These are phyloP conservation scores for Myxozyma lipomycoides DNA, from an alignment of 805 yeast genomes.

Conservation along the genomic window DNA sequence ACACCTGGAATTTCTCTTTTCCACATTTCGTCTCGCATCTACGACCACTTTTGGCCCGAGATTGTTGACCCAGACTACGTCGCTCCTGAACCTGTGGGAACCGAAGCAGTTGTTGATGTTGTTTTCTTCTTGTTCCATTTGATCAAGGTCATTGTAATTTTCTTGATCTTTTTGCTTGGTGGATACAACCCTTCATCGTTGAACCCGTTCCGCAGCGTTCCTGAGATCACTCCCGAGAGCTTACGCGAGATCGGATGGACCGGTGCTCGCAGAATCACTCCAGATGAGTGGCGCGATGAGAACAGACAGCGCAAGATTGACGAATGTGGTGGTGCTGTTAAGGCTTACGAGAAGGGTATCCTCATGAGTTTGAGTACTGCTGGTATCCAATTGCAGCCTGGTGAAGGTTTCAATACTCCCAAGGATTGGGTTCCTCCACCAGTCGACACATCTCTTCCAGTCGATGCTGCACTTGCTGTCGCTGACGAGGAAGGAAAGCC, in stretches of 20 bases:
- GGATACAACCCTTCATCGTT: constrained; percentile 69
- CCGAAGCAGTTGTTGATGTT: constrained; percentile 18
- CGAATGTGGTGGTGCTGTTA: constrained; percentile 66
- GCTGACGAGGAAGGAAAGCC: constrained; percentile 46
- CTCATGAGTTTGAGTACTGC: constrained; percentile 53
- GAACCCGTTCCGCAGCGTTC: constrained; percentile 28
- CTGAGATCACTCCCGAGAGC: constrained; percentile 47
- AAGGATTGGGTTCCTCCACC: constrained; percentile 19
- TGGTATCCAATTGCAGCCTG: constrained; percentile 61
- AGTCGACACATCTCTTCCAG: constrained; percentile 81
- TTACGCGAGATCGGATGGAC: constrained; percentile 84
- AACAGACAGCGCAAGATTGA: constrained; percentile 63
- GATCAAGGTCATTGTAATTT: constrained; percentile 55
- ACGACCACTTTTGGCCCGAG: constrained; percentile 40
- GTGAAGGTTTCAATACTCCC: constrained; percentile 66
- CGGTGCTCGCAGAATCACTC: constrained; percentile 72
- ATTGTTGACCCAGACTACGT: constrained; percentile 44
- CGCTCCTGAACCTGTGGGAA: constrained; percentile 30
- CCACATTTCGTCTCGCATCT: constrained; percentile 45
- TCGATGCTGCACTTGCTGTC: constrained; percentile 93
- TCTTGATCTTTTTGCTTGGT: constrained; percentile 61
- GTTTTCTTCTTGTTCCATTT: constrained; percentile 70
- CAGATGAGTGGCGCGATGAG: constrained; percentile 64
- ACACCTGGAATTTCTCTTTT: constrained; percentile 88
- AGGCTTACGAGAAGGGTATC: constrained; percentile 70